These are phyloP conservation scores for Podospora australis DNA, from an alignment of 495 filamentous ascomycete genomes.

Conservation along the genomic window DNA sequence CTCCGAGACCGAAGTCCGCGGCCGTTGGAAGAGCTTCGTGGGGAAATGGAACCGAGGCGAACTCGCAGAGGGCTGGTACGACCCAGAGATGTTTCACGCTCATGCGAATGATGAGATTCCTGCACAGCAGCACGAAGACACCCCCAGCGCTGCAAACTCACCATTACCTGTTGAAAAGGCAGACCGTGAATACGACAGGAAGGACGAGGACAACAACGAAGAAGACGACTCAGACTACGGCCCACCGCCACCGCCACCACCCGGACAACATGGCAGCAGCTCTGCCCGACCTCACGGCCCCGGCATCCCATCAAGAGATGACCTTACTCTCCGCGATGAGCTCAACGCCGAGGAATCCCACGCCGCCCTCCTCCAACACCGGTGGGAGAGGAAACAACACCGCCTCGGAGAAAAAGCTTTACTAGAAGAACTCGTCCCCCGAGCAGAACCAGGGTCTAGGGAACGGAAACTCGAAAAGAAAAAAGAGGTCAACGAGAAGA, in stretches of 20 bases:
- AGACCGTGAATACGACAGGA: background rate
- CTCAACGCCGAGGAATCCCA: constrained; percentile 46
- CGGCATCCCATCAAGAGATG: constrained; percentile 65
- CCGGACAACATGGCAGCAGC: background rate
- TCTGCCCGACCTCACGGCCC: constrained; percentile 49
- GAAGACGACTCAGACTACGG: constrained; percentile 58
- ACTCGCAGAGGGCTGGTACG: constrained; percentile 91
- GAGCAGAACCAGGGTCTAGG: constrained; percentile 76
- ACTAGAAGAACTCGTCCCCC: constrained; percentile 75
- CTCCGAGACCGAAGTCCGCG: constrained; percentile 61
- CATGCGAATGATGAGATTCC: too few relatives aligned
- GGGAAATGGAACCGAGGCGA: constrained; percentile 92
- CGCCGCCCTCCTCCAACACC: constrained; percentile 47
- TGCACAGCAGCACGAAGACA: background rate
- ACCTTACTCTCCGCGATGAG: constrained; percentile 59
- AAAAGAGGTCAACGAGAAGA: constrained; percentile 47
- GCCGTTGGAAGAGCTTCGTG: constrained; percentile 90
- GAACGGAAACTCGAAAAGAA: constrained; percentile 84
- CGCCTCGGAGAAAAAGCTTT: constrained; percentile 52
- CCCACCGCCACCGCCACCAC: constrained; percentile 48
- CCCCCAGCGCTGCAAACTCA: too few relatives aligned
- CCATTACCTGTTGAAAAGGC: background rate
- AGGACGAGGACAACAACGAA: constrained; percentile 31
- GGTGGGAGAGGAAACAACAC: constrained; percentile 55
- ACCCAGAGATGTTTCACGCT: constrained; percentile 30